Evolutionary conservation across 768 basidiomycete species (phyloP), one percentile per base, ranked within the genome.

Genomic region (Rhodotorula toruloides): DNA sequence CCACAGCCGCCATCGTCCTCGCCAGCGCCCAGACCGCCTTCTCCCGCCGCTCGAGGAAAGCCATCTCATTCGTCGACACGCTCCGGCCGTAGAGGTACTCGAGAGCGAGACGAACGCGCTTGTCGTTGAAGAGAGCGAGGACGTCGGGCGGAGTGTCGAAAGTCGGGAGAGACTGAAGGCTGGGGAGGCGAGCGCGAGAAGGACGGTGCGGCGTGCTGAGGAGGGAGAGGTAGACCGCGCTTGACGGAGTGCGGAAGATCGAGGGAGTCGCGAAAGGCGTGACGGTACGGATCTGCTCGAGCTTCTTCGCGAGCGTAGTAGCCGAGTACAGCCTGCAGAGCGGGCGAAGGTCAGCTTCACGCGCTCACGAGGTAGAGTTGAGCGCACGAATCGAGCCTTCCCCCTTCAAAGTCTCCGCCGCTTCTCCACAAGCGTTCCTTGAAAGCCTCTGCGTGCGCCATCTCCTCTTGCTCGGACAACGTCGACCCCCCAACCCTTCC

Each of bases 21-120:
- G 32, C 54, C 2, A 43, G 27, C 27, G 2, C 21, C 54, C 54
- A 55, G 27, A 55, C 9, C 40, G 54, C 54, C 40, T 19, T 42
- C 40, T 55, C 54, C 29, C 54, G 12, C 40, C 43, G 42, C 40
- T 55, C 54, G 27, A 55, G 54, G 54, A 31, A 55, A 7, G 27
- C 40, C 21, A n/a, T 31, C 40, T 55, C 54, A 16, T 42, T 42
- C 6, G 17, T 13, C 16, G n/a, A 17, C 3, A 55, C 10, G 14
- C 12, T 2, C 13, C 54, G 54, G 17, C 40, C 40, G 40, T 42
- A 55, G 40, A 55, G 40, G 54, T 55, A 55, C 29, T 55, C 54
- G 19, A 55, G 54, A 2, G 27, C 54, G 29, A 55, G 25, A 17
- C 1, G 27, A 3, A 25, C 22, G 21, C 54, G 54, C n/a, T n/a